phyloP scores from a whole-genome alignment of 148 eudicot genomes.

The Camellia granthamiana region DNA sequence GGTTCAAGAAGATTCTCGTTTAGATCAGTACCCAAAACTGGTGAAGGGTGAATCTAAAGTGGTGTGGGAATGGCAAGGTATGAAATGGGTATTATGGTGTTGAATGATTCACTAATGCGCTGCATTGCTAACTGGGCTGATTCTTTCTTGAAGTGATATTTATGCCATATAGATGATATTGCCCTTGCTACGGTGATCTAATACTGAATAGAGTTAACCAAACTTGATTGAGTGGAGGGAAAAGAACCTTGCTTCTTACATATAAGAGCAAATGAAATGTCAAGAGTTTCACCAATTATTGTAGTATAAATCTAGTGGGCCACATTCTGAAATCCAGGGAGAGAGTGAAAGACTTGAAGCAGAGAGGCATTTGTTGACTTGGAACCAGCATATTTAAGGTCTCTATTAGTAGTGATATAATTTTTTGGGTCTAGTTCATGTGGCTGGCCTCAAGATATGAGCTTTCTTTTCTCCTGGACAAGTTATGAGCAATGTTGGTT shows the following conservation, averaged over 20 bases:
- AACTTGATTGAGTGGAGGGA: not conserved
- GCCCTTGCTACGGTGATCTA: not conserved
- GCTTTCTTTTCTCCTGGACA: not conserved
- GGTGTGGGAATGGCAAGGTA: constrained; percentile 99
- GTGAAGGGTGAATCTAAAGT: constrained; percentile 95
- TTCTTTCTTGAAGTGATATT: not conserved
- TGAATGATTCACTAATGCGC: constrained; percentile 2
- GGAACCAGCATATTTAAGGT: not conserved
- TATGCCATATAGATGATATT: not conserved
- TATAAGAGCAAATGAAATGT: not conserved
- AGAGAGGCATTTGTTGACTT: not conserved
- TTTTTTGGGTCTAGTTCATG: not conserved
- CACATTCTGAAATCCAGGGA: not conserved
- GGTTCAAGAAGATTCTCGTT: constrained; percentile 86
- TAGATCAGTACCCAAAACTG: constrained; percentile 79
- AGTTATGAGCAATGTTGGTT: not conserved
- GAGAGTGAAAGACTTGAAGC: constrained; percentile 2
- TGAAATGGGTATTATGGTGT: not conserved
- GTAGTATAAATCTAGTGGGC: not conserved
- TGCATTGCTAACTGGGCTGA: not conserved
- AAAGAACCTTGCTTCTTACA: not conserved
- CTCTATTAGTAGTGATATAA: not conserved
- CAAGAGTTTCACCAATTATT: not conserved
- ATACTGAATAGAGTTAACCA: not conserved
- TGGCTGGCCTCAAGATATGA: not conserved